Percentiles rank a stretch among this genome's conserved stretches.
Evolutionary conservation across 345 rosid genomes (phyloP).

Genomic region (Eucalyptus coolabah): DNA sequence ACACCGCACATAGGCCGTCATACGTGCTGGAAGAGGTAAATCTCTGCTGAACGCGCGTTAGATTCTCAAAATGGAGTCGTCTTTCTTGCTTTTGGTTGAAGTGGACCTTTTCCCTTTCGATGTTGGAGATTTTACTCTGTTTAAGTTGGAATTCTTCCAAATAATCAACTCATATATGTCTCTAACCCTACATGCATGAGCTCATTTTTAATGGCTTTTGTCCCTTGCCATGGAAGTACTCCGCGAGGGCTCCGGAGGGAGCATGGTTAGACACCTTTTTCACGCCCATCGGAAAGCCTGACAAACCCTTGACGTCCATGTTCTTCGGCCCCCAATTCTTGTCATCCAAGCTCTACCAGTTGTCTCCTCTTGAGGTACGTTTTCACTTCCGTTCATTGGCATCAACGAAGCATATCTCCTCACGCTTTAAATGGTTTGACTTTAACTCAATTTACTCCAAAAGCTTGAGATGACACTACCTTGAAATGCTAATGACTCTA

Average conservation of each 20-base stretch:
- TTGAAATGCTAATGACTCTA: not conserved
- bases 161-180: not conserved
- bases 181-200: not conserved
- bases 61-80: not conserved
- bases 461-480: not conserved
- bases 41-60: not conserved
- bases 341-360: constrained; percentile 4
- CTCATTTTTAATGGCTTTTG: not conserved
- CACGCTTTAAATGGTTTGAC: not conserved
- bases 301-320: not conserved
- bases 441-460: not conserved
- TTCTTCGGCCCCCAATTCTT: constrained; percentile 10
- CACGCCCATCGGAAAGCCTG: not conserved
- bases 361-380: constrained; percentile 1
- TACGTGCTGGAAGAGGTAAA: not conserved
- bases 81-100: not conserved
- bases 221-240: not conserved
- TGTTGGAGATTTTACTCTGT: not conserved
- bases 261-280: constrained; percentile 4
- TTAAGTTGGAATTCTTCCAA: not conserved
- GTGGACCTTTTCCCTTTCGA: not conserved
- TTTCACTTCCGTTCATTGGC: not conserved
- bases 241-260: not conserved
- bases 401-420: not conserved
- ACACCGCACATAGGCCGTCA: not conserved